Percentiles rank a stretch among this genome's conserved stretches.
phyloP scores from a whole-genome alignment of 139 green algal genomes.

The Pseudopediastrum boryanum region DNA sequence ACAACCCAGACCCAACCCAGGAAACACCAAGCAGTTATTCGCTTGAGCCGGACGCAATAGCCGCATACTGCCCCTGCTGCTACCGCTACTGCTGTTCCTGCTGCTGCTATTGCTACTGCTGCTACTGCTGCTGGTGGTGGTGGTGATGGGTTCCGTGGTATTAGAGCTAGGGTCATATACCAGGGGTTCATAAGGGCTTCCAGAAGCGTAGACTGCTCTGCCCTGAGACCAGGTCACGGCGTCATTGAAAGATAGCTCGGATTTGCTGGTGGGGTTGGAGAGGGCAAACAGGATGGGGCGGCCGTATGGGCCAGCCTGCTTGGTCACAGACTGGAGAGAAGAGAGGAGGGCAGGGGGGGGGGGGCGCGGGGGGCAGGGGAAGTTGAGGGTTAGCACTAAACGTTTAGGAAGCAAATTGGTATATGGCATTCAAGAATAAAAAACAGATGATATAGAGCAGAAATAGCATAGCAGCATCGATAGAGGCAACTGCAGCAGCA shows the following conservation, averaged over 20 bases:
- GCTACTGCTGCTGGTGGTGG: too few species aligned
- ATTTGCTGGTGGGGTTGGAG: constrained; percentile 87
- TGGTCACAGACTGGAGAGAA: not conserved
- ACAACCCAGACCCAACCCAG: constrained; percentile 55
- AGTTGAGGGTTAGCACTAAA: too few species aligned
- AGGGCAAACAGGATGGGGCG: constrained; percentile 88
- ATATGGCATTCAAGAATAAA: too few species aligned
- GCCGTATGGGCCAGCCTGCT: constrained; percentile 45
- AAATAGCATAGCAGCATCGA: too few species aligned
- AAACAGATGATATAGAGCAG: too few species aligned
- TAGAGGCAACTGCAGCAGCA: too few species aligned
- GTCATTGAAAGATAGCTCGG: constrained; percentile 82
- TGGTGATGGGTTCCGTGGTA: too few species aligned
- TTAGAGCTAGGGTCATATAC: too few species aligned
- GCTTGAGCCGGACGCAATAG: constrained; percentile 51
- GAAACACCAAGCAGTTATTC: constrained; percentile 85
- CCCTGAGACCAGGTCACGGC: constrained; percentile 59
- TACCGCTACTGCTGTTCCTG: not conserved
- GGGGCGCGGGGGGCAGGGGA: too few species aligned
- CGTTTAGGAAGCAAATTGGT: too few species aligned
- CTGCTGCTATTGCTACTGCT: not conserved
- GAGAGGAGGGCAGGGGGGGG: too few species aligned
- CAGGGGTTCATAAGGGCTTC: constrained; percentile 64
- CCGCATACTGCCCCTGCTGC: not conserved
- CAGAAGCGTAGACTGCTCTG: constrained; percentile 78